Conservation (phyloP, 352 stramenopile species). For the Pythium folliculosum region DNA sequence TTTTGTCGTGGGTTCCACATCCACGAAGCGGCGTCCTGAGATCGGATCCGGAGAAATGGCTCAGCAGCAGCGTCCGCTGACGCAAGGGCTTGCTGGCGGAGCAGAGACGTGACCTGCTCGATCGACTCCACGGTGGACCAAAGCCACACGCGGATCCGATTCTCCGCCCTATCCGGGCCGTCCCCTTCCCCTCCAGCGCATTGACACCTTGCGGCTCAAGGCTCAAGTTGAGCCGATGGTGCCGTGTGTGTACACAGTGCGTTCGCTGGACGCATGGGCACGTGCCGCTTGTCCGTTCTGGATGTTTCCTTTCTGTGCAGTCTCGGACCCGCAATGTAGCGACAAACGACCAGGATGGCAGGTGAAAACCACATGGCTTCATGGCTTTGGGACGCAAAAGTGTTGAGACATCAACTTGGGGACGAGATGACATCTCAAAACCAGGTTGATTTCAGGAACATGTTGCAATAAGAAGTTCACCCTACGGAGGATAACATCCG, state of each 20-base stretch:
- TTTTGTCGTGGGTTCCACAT: too few species aligned
- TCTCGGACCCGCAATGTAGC: slow-evolving; percentile 4
- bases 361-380: slow-evolving; percentile 14
- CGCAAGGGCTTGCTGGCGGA: neutral
- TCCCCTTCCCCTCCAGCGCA: slow-evolving; percentile 14
- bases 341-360: neutral
- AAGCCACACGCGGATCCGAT: neutral
- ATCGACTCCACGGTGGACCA: too few species aligned
- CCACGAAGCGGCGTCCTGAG: neutral
- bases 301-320: slow-evolving; percentile 14
- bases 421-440: slow-evolving; percentile 7
- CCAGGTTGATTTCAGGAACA: neutral
- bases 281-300: slow-evolving; percentile 22
- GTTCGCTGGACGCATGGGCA: slow-evolving; percentile 11
- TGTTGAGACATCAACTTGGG: slow-evolving; percentile 17
- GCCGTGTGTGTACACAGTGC: neutral
- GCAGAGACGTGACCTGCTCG: neutral
- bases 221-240: neutral
- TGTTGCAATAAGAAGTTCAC: neutral
- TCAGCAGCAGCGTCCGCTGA: neutral
- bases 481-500: neutral
- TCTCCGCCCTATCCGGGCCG: neutral
- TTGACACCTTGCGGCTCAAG: too few species aligned
- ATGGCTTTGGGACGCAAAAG: slow-evolving; percentile 15
- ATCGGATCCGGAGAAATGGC: neutral